Evolutionary conservation across 106 monocot genomes (phyloP), one percentile per base, ranked within the genome.

Genomic region (Agapanthus africanus): DNA sequence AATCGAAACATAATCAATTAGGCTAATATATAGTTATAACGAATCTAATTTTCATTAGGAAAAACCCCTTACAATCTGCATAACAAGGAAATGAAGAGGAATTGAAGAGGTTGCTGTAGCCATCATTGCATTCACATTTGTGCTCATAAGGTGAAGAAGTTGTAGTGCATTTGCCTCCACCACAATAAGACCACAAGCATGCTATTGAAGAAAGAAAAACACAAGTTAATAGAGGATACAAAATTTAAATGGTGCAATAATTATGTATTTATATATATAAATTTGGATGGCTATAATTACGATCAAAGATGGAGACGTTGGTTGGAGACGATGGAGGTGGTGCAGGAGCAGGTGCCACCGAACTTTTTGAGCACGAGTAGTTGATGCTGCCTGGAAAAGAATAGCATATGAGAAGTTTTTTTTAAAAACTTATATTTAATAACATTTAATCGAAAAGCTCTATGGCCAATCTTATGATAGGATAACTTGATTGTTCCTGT

Each of bases 101-200:
- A 46, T 46, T 46, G 46, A 46, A 46, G 46, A 46, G 46, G 46
- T 46, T 46, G 46, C 46, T 46, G 46, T 46, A 46, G 46, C 46
- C 46, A 14, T 46, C 46, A 46, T 46, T 46, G 46, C 46, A 46
- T 46, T 14, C 19, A 46, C 46, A 46, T 46, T 46, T 46, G 46
- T 4, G 46, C 19, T 46, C 46, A 46, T 46, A 46, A 46, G 46
- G 7, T 8, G 7, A 8, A 42, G 10, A 14, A 46, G 46, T 4
- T 14, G 46, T 19, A 46, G 4, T 19, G 46, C 46, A 46, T 19
- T 46, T 46, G 46, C 46, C 46, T 46, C 46, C 46, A 46, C 46
- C 46, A 46, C 46, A 46, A 19, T 46, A 46, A 4, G 46, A 46
- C 46, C 46, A 46, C 46, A 14, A 14, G 46, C 46, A 46, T 19